phyloP scores from a whole-genome alignment of 345 rosid genomes.

The Eucalyptus curtisii region DNA sequence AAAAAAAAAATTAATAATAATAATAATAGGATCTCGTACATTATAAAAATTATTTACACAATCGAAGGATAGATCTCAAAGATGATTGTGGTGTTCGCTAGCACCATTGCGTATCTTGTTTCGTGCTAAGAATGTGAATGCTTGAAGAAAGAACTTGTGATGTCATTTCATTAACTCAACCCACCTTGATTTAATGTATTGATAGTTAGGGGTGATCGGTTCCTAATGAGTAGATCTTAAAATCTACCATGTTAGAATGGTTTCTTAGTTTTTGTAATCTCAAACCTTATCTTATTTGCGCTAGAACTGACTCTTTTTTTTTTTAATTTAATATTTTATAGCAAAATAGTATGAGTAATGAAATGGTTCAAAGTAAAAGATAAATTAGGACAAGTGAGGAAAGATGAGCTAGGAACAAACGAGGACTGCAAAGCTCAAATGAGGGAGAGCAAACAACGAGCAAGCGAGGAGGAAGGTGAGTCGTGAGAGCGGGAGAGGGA shows the following conservation, averaged over 20 bases:
- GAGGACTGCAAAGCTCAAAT: background rate
- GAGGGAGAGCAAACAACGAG: rapidly evolving
- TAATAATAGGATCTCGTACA: background rate
- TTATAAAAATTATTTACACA: background rate
- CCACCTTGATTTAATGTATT: background rate
- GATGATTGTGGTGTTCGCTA: background rate
- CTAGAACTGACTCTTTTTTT: no score
- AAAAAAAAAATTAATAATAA: rapidly evolving
- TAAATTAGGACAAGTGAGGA: background rate
- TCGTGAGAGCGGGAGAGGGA: background rate
- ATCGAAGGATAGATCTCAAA: background rate
- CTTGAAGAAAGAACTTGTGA: background rate
- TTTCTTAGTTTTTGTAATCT: background rate
- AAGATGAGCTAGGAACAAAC: no score
- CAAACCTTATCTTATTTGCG: no score
- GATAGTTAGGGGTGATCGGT: rapidly evolving
- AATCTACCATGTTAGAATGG: no score
- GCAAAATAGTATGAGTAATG: background rate
- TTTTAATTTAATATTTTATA: no score
- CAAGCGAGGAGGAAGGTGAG: background rate
- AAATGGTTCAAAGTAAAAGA: background rate
- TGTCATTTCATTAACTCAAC: background rate
- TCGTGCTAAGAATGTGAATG: no score
- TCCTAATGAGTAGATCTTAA: no score
- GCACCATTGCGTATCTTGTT: rapidly evolving